These are phyloP conservation scores for Avena sativa DNA, from an alignment of 176 grass and related monocot species.

Conservation along the genomic window DNA sequence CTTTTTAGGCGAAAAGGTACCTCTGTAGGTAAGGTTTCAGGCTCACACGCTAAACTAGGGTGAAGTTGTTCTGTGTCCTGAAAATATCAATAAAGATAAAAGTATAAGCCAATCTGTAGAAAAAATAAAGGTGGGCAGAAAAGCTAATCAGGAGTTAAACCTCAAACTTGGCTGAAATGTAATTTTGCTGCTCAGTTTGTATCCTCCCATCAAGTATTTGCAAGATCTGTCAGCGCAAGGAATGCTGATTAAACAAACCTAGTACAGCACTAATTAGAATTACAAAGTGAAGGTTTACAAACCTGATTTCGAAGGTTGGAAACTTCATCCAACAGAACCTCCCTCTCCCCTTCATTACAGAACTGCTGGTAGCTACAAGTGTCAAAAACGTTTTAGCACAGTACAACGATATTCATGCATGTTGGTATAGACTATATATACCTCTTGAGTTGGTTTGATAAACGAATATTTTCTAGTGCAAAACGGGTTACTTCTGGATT, in stretches of 20 bases:
- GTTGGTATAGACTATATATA: constrained; percentile 39
- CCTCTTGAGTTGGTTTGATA: constrained; percentile 83
- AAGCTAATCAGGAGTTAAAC: constrained; percentile 46
- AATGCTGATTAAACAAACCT: constrained; percentile 43
- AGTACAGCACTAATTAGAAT: constrained; percentile 31
- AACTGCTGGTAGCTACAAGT: constrained; percentile 76
- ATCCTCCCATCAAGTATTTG: constrained; percentile 65
- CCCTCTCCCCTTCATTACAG: constrained; percentile 78
- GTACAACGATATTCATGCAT: constrained; percentile 19
- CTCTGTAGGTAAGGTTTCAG: constrained; percentile 60
- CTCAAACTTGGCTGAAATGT: constrained; percentile 46
- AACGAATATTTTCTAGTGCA: constrained; percentile 96
- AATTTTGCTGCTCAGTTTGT: constrained; percentile 56
- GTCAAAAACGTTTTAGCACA: constrained; percentile 39
- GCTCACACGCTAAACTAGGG: constrained; percentile 40
- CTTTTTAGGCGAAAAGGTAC: constrained; percentile 50
- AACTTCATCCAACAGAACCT: constrained; percentile 80
- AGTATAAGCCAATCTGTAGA: background rate
- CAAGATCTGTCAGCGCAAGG: constrained; percentile 51
- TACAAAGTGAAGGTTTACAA: constrained; percentile 21
- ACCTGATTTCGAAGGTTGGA: constrained; percentile 83
- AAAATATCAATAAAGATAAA: background rate
- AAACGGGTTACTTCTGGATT: constrained; percentile 98
- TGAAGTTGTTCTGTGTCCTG: constrained; percentile 52
- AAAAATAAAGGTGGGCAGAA: background rate